These are phyloP conservation scores for Globisporangium splendens DNA, from an alignment of 352 stramenopile species.

Conservation along the genomic window DNA sequence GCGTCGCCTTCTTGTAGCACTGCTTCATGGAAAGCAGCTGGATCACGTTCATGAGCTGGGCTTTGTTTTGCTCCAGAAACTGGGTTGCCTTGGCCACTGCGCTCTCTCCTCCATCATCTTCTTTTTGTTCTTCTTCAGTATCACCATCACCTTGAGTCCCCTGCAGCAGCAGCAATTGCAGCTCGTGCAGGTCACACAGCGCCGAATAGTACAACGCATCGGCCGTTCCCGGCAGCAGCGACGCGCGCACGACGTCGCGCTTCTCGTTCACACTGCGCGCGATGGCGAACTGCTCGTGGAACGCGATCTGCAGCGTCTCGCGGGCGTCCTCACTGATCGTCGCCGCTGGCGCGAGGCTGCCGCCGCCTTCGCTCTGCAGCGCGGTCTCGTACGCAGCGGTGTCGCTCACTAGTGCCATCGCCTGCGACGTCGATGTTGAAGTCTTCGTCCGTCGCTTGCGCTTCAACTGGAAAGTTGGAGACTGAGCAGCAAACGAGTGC, in stretches of 20 bases:
- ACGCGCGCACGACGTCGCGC: constrained; percentile 19
- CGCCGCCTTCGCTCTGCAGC: constrained; percentile 21
- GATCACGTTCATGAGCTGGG: constrained; percentile 20
- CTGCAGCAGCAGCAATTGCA: constrained; percentile 31
- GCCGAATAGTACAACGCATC: constrained; percentile 30
- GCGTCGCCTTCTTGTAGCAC: constrained; percentile 23
- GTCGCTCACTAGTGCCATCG: no score
- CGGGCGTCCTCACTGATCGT: constrained; percentile 15
- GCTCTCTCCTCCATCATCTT: neutral
- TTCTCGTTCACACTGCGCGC: constrained; percentile 20
- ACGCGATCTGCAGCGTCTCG: constrained; percentile 13
- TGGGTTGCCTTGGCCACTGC: constrained; percentile 13
- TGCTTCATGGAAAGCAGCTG: constrained; percentile 14
- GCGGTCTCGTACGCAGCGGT: constrained; percentile 2
- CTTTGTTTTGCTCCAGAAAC: constrained; percentile 14
- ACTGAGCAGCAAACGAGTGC: no score
- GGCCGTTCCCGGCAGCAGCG: constrained; percentile 18
- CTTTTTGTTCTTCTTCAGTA: neutral
- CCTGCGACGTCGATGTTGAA: no score
- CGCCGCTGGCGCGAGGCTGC: neutral
- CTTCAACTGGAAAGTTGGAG: no score
- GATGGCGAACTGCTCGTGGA: constrained; percentile 31
- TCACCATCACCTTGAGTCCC: neutral
- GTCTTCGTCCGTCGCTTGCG: no score
- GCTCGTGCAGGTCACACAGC: constrained; percentile 28